Base-by-base conservation (phyloP, 768 basidiomycete genomes). In the Jaapia argillacea region DNA sequence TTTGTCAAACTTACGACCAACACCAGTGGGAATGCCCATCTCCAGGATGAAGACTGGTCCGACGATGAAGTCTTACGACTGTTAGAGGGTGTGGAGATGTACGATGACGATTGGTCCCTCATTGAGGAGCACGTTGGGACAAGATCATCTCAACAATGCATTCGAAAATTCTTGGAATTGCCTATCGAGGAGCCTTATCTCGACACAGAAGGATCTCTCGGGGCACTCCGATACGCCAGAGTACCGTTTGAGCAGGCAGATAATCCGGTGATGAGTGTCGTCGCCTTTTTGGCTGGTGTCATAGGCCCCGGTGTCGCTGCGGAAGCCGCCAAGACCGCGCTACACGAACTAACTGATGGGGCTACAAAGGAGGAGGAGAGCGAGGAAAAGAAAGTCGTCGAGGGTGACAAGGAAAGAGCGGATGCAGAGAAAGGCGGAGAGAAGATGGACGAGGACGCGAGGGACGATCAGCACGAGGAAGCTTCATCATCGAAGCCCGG, bases 191-290 rank as follows among this genome's bases (percentile, higher is more conserved):
- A 98, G 54, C 80, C 83, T 13, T 99, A 93, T 59, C 64, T 97
- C 33, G 77, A 79, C 24, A 72, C 76, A 3, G 85, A 88, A 54
- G 85, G 74, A 2, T 78, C 80, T 18, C 74, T 82, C 66, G 89
- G 89, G 6, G 69, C 82, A 1, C 64, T 93, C 36, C 65, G 83
- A 44, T 90, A 81, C 43, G 79, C 81, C 0, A 65, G 84, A 13
- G 72, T 96, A 43, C 94, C 94, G 1, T 96, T 97, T 58, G 85
- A 91, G 53, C 87, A 91, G 58, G 79, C 87, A 4, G 96, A 99
- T 56, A 98, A 98, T 56, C 96, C 96, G 0, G 90, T 99, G 14
- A 91, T 99, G 91, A 90, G 87, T 59, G 96, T 98, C 20, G 93
- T 98, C 16, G 91, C 96, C 2, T 98, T 97, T 68, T 70, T 99